A percentile compares a stretch with the other conserved stretches of the same genome.
Evolutionary conservation across 2,329 filamentous ascomycete species (phyloP).

Genomic region (Aspergillus pseudotamarii): DNA sequence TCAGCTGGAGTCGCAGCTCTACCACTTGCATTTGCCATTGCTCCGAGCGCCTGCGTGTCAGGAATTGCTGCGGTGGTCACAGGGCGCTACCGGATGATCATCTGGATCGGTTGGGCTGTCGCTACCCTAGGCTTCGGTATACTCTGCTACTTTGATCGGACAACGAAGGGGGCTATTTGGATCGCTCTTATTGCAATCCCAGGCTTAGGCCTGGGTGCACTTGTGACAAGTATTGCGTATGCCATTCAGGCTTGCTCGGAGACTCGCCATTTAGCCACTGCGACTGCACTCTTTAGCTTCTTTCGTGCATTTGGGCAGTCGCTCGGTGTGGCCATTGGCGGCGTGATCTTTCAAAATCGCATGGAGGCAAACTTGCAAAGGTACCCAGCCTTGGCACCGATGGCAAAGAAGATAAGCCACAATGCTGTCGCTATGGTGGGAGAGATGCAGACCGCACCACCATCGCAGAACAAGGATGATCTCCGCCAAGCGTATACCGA

Average conservation of each 20-base stretch:
- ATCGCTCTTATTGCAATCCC: neutral
- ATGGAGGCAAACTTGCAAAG: neutral
- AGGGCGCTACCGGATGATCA: neutral
- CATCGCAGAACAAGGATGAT: neutral
- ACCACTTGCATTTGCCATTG: neutral
- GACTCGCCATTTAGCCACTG: neutral
- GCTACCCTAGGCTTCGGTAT: neutral
- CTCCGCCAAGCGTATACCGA: neutral
- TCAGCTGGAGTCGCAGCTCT: neutral
- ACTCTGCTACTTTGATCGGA: neutral
- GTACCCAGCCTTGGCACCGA: neutral
- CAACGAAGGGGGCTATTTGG: neutral
- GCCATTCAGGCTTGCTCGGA: neutral
- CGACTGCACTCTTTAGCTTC: neutral
- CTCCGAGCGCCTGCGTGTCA: neutral
- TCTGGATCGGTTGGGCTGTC: neutral
- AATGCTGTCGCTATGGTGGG: neutral
- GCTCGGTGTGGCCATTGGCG: neutral
- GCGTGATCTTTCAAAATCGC: neutral
- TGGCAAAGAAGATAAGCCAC: neutral
- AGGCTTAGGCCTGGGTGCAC: neutral
- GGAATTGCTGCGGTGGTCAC: neutral
- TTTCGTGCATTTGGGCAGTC: neutral
- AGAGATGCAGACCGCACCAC: neutral
- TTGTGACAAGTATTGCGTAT: neutral